phyloP scores from a whole-genome alignment of 2,329 filamentous ascomycete species.

The Neurospora sp. region DNA sequence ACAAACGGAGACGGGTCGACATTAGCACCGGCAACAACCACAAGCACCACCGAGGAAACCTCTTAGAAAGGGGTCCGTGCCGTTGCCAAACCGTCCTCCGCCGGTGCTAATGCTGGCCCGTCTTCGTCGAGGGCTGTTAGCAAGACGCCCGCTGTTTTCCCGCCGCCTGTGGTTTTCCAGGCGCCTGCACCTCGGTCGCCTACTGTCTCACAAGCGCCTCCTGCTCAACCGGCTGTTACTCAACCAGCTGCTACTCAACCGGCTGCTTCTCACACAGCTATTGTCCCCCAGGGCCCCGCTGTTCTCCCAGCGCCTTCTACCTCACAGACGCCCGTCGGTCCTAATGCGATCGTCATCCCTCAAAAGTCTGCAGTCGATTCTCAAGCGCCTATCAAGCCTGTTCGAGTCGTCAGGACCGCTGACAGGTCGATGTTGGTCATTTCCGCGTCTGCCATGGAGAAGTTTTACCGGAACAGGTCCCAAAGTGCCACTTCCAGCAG shows the following conservation, averaged over 20 bases:
- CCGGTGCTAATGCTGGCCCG: background rate
- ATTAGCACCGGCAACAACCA: background rate
- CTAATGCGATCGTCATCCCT: background rate
- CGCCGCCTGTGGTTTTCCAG: background rate
- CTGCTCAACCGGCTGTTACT: background rate
- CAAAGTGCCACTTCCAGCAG: background rate
- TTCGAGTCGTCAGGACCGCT: background rate
- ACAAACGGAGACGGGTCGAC: background rate
- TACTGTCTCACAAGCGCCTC: background rate
- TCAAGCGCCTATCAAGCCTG: background rate
- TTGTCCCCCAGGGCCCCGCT: background rate
- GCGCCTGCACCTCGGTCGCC: background rate
- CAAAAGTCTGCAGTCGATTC: background rate
- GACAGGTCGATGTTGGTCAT: background rate
- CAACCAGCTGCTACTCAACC: background rate
- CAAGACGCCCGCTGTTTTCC: background rate
- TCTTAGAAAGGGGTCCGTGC: constrained; percentile 1
- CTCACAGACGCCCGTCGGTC: background rate
- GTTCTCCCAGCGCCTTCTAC: background rate
- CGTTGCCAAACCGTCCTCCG: background rate
- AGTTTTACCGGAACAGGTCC: background rate
- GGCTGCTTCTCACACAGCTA: background rate
- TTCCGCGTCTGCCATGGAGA: background rate
- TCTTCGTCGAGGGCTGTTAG: background rate
- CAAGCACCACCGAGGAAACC: constrained; percentile 1